Evolutionary conservation across 2,329 filamentous ascomycete species (phyloP), one percentile per base, ranked within the genome.

Genomic region (Blastomyces emzantsi): DNA sequence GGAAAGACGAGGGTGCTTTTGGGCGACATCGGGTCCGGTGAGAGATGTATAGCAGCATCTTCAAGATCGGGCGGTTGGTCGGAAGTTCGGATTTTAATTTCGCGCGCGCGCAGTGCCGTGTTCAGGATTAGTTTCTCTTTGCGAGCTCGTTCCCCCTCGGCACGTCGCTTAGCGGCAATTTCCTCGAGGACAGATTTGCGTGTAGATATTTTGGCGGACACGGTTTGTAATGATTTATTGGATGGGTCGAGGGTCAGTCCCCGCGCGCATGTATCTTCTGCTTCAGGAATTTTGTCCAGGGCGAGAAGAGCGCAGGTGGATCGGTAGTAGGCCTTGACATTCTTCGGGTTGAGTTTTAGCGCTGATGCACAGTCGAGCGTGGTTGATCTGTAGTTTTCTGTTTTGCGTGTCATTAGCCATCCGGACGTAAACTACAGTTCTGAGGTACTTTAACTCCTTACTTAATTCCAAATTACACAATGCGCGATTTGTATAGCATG

Each of bases 301-400:
- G 87, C 85, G 33, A 96, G 80, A 63, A 96, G 83, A 3, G 94
- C 93, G 65, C 83, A 82, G 2, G 89, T 85, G 63, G 89, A 92
- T 66, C 94, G 89, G 77, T 95, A 99, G 78, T 87, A 91, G 0
- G 94, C 93, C 79, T 99, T 99, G 71, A 95, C 75, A 74, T 96
- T 97, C 60, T 74, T 75, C 2, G 87, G 83, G 76, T 97, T 95
- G 64, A 97, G 80, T 49, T 86, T 85, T 65, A 99, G 82, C 1
- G 90, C 88, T 8, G 85, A 82, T 1, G 88, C 89, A 75, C 92
- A 94, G 80, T 97, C 94, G 58, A 88, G 82, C 71, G 88, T 95
- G 77, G 89, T 92, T 66, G 86, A 88, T 67, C 93, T 87, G 78
- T 92, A 94, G 79, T 99, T 99, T 73, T 85, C 85, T 87, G 69